Evolutionary conservation across 768 basidiomycete species (phyloP), one percentile per base, ranked within the genome.

Genomic region (Trametes cinnabarina): DNA sequence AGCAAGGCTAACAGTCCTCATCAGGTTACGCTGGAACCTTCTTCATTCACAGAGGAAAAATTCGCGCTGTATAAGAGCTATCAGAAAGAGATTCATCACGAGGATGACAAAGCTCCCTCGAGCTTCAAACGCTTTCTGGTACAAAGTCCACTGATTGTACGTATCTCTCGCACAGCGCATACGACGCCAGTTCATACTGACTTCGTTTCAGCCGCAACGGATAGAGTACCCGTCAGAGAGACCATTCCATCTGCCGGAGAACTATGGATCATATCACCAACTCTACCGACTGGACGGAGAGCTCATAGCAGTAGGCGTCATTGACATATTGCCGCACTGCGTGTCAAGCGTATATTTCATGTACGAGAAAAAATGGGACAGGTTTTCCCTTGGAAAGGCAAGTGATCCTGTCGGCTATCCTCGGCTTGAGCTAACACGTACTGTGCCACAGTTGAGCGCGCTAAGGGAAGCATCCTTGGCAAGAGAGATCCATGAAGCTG

Each of bases 251-350:
- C 77, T 96, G 10, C 94, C 94, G 0, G 67, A 58, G n/a, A 73
- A 82, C 15, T 98, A 93, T 71, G 96, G 96, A n/a, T 88, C 92
- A 22, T 92, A 93, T 71, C 96, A 98, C 66, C 93, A 94, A 64
- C 73, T 93, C 42, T 97, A 96, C 68, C 80, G 83, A 59, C 70
- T 98, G 23, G 89, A 98, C 65, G 90, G 85, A 3, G 71, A 85
- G 67, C 77, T 98, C 11, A 81, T 97, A 49, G 97, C 92, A 0
- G 77, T 98, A 68, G 87, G 84, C 5, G 91, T 98, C 26, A 76
- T 98, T 53, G 97, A 98, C 70, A 87, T 99, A 53, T 77, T 99
- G 25, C 95, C 94, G 0, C 71, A 72, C 32, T 94, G 95, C 61
- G 87, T 98, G 3, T 92, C 88, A 4, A 85, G 81, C 59, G 87